These are phyloP conservation scores for Cyberlindnera japonica DNA, from an alignment of 805 yeast species.

Conservation along the genomic window DNA sequence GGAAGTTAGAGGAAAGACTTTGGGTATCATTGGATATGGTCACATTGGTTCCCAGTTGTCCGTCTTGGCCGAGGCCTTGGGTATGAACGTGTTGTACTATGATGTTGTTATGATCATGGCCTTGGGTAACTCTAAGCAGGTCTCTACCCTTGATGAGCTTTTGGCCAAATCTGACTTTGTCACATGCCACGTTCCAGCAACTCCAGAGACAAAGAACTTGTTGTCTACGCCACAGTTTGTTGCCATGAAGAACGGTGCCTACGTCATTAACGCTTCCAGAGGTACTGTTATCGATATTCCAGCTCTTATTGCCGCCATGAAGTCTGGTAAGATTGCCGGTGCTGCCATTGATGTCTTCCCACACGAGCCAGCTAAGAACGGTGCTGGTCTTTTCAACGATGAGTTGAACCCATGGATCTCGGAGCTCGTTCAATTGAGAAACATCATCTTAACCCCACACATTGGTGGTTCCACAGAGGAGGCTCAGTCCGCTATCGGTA, in stretches of 20 bases:
- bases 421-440: slow-evolving; percentile 77
- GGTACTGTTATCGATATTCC: slow-evolving; percentile 98
- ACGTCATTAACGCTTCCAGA: slow-evolving; percentile 92
- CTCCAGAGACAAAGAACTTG: slow-evolving; percentile 87
- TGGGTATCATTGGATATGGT: slow-evolving; percentile 97
- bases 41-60: slow-evolving; percentile 97
- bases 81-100: slow-evolving; percentile 93
- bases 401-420: slow-evolving; percentile 78
- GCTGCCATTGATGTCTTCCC: slow-evolving; percentile 97
- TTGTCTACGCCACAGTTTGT: slow-evolving; percentile 88
- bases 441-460: slow-evolving; percentile 92
- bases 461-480: slow-evolving; percentile 99
- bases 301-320: slow-evolving; percentile 87
- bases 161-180: slow-evolving; percentile 82
- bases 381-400: slow-evolving; percentile 71
- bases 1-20: slow-evolving; percentile 98
- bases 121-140: slow-evolving; percentile 95
- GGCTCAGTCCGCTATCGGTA: slow-evolving; percentile 96
- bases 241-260: slow-evolving; percentile 95
- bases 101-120: slow-evolving; percentile 93
- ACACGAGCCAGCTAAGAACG: slow-evolving; percentile 95
- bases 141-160: slow-evolving; percentile 76
- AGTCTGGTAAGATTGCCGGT: slow-evolving; percentile 92
- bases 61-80: slow-evolving; percentile 95
- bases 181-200: slow-evolving; percentile 91